Conservation (phyloP, 805 yeast genomes). For the Starmerella potacharoeniae region DNA sequence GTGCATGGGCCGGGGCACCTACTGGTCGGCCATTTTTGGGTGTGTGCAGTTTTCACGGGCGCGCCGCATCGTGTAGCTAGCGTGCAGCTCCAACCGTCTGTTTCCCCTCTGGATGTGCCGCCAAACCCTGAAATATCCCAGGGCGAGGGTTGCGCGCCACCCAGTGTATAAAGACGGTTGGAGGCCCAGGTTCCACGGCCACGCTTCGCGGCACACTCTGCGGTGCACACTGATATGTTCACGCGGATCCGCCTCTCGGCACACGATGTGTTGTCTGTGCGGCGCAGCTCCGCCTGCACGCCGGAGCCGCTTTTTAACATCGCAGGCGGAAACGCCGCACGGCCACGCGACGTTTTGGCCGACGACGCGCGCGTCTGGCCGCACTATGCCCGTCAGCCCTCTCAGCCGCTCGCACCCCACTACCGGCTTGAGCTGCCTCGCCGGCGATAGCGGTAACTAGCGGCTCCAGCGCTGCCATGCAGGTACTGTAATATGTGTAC, state of each 20-base stretch:
- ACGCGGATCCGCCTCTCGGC: neutral
- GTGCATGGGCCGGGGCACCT: too few relatives aligned
- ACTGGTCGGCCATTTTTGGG: too few relatives aligned
- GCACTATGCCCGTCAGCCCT: neutral
- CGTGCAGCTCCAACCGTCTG: too few relatives aligned
- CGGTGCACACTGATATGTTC: neutral
- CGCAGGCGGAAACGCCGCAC: too few relatives aligned
- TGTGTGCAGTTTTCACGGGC: too few relatives aligned
- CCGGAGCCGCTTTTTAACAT: neutral
- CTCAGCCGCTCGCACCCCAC: neutral
- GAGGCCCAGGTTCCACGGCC: too few relatives aligned
- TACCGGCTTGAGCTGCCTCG: neutral
- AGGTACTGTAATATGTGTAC: too few relatives aligned
- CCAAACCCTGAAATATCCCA: neutral
- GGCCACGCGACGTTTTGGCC: too few relatives aligned
- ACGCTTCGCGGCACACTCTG: too few relatives aligned
- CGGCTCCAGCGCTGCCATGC: neutral
- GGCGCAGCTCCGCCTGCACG: neutral
- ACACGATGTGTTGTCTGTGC: neutral
- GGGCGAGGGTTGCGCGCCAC: neutral
- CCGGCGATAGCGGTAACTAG: neutral
- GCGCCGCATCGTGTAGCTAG: too few relatives aligned
- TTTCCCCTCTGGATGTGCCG: neutral
- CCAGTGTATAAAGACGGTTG: neutral
- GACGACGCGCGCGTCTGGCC: neutral